Evolutionary conservation across 2,329 filamentous ascomycete genomes (phyloP).

Genomic region (Atkinsonella hypoxylon): DNA sequence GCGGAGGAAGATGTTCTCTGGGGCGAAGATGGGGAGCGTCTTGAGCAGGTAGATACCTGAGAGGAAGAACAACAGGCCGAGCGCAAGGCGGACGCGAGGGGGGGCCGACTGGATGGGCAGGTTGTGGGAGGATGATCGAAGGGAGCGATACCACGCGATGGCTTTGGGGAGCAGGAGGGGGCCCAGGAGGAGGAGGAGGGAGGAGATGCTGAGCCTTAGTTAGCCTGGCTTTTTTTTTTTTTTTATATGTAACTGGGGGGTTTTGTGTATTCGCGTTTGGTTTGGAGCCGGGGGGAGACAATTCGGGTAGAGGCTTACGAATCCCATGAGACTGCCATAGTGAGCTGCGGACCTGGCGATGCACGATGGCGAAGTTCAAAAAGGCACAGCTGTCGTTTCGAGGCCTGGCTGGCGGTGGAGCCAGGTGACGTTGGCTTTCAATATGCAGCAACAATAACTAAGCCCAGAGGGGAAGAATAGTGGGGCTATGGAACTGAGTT

Average conservation of each 20-base stretch:
- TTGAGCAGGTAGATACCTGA: slow-evolving; percentile 36
- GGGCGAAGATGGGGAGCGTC: slow-evolving; percentile 54
- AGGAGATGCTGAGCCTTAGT: slow-evolving; percentile 28
- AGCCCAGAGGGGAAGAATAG: no score
- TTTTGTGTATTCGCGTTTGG: no score
- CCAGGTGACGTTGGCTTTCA: no score
- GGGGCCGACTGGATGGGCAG: slow-evolving; percentile 45
- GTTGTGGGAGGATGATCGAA: slow-evolving; percentile 33
- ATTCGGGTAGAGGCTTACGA: not conserved
- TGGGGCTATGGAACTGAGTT: no score
- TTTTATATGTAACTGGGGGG: no score
- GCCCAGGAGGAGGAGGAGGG: slow-evolving; percentile 51
- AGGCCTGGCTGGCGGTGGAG: not conserved
- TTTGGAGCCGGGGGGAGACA: not conserved
- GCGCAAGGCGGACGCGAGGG: slow-evolving; percentile 37
- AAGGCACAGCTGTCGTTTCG: not conserved
- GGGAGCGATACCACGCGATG: slow-evolving; percentile 50
- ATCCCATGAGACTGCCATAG: slow-evolving; percentile 11
- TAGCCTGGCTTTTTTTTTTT: not conserved
- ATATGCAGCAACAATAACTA: no score
- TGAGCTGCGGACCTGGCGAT: not conserved
- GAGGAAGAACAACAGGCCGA: slow-evolving; percentile 46
- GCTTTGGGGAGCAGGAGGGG: slow-evolving; percentile 59
- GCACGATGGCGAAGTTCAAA: not conserved
- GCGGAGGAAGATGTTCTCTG: slow-evolving; percentile 68